Percentiles rank a stretch among this genome's conserved stretches.
These are phyloP conservation scores for Hyaloscypha bicolor DNA, from an alignment of 495 filamentous ascomycete genomes.

Conservation along the genomic window DNA sequence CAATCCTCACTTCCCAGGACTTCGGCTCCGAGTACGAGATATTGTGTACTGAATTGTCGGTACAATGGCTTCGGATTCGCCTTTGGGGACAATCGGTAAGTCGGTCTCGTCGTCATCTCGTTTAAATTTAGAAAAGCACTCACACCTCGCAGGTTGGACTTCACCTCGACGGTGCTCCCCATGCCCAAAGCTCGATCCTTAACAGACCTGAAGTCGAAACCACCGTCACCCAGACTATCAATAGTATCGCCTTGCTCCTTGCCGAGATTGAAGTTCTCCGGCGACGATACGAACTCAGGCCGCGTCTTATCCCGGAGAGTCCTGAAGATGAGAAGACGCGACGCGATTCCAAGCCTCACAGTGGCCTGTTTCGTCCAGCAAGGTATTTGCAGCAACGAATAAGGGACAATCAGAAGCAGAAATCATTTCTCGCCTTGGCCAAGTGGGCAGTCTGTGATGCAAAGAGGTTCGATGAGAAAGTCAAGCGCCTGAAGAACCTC, in stretches of 20 bases:
- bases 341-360: constrained; percentile 1
- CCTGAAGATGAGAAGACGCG: neutral
- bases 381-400: constrained; percentile 18
- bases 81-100: constrained; percentile 30
- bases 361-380: constrained; percentile 6
- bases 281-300: constrained; percentile 25
- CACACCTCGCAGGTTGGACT: constrained; percentile 9
- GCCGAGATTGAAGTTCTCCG: constrained; percentile 25
- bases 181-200: constrained; percentile 10
- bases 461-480: constrained; percentile 28
- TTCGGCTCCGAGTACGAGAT: constrained; percentile 30
- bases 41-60: constrained; percentile 26
- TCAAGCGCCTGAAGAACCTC: constrained; percentile 26
- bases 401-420: constrained; percentile 27
- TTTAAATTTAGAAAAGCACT: neutral
- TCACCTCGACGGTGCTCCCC: constrained; percentile 10
- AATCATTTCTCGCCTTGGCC: constrained; percentile 26
- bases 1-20: constrained; percentile 23
- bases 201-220: constrained; percentile 12
- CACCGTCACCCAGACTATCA: constrained; percentile 18
- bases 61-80: constrained; percentile 25
- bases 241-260: constrained; percentile 20
- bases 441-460: constrained; percentile 32
- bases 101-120: neutral
- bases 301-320: neutral